Evolutionary conservation across 768 basidiomycete genomes (phyloP).

Genomic region (Tulasnella calospora): DNA sequence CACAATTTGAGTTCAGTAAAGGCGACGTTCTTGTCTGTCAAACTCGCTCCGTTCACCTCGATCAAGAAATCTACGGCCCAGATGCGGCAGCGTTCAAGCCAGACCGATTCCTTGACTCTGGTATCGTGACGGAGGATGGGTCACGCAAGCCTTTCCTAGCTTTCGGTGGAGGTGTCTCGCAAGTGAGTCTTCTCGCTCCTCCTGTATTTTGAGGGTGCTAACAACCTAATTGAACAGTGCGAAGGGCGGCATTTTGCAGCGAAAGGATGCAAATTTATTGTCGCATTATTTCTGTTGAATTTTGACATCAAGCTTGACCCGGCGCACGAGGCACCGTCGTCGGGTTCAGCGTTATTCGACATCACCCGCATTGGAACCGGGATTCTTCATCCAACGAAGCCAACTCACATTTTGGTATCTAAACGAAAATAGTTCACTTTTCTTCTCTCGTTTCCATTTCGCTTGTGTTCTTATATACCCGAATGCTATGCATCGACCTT

Average conservation of each 20-base stretch:
- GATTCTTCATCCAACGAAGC: neutral
- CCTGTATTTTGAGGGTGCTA: neutral
- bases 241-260: conserved; percentile 29
- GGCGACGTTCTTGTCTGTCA: conserved; percentile 15
- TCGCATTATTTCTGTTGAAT: conserved; percentile 13
- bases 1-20: neutral
- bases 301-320: conserved; percentile 25
- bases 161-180: conserved; percentile 24
- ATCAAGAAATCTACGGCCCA: neutral
- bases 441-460: neutral
- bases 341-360: neutral
- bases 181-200: conserved; percentile 18
- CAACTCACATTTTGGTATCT: neutral
- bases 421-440: neutral
- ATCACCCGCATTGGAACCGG: conserved; percentile 16
- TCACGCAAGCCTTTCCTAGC: neutral
- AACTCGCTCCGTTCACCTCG: conserved; percentile 20
- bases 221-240: conserved; percentile 21
- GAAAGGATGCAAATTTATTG: conserved; percentile 22
- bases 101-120: conserved; percentile 9
- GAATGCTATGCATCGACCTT: neutral
- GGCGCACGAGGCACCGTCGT: neutral
- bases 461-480: neutral
- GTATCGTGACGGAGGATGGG: neutral
- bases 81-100: conserved; percentile 6